A percentile compares a stretch with the other conserved stretches of the same genome.
phyloP scores from a whole-genome alignment of 176 grass and related monocot species.

The Echinochloa phyllopogon region DNA sequence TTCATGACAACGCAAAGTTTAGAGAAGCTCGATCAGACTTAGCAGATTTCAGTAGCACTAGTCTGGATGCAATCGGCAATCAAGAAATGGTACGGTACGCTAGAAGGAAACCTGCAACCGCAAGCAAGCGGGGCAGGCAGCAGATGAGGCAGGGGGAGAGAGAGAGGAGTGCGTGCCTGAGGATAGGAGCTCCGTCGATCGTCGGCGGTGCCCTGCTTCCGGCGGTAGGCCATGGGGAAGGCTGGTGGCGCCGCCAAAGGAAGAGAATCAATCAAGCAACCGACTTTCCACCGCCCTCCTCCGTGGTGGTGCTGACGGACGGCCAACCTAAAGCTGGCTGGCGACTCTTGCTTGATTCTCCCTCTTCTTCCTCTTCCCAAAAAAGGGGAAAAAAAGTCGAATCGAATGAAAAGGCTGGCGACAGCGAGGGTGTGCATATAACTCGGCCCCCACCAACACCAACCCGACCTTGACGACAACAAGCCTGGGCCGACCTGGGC shows the following conservation, averaged over 20 bases:
- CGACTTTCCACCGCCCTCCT: no score
- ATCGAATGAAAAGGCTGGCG: not conserved
- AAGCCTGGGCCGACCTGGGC: not conserved
- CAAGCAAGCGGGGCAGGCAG: no score
- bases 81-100: not conserved
- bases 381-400: no score
- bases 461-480: not conserved
- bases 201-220: slow-evolving; percentile 48
- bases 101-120: not conserved
- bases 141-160: no score
- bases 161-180: slow-evolving; percentile 26
- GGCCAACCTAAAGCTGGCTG: slow-evolving; percentile 8
- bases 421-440: slow-evolving; percentile 6
- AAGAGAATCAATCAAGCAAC: not conserved
- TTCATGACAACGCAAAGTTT: no score
- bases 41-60: not conserved
- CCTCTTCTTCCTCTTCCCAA: rapidly evolving
- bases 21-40: not conserved
- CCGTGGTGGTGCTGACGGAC: not conserved
- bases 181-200: slow-evolving; percentile 40
- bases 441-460: not conserved
- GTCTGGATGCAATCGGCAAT: no score
- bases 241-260: not conserved
- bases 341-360: not conserved
- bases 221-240: slow-evolving; percentile 59